These are phyloP conservation scores for Funneliformis caledonium DNA, from an alignment of 371 early-diverging fungal species.

Conservation along the genomic window DNA sequence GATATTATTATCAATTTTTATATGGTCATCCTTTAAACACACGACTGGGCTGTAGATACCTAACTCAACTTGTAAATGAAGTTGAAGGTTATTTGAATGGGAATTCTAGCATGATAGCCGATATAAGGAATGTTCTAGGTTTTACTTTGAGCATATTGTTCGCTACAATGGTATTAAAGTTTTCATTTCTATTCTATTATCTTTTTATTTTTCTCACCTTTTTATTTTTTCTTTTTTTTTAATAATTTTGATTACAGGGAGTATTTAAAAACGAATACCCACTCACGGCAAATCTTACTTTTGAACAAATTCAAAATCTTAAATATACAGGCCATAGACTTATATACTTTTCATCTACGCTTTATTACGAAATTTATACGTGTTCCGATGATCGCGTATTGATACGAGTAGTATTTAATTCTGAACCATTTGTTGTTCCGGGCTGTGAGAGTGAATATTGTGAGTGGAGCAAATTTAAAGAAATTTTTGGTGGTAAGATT, in stretches of 20 bases:
- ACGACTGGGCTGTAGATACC: slow-evolving; percentile 46
- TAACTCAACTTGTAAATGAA: slow-evolving; percentile 43
- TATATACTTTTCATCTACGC: slow-evolving; percentile 12
- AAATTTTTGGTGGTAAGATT: background rate
- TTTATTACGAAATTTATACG: slow-evolving; percentile 38
- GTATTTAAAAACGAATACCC: slow-evolving; percentile 28
- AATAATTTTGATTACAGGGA: background rate
- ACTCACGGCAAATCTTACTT: background rate
- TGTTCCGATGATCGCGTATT: background rate
- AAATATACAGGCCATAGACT: slow-evolving; percentile 28
- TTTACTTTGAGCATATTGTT: slow-evolving; percentile 41
- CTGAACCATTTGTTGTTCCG: background rate
- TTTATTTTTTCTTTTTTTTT: no score
- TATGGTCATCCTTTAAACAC: slow-evolving; percentile 49
- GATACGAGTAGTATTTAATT: slow-evolving; percentile 23
- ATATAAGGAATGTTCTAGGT: slow-evolving; percentile 52
- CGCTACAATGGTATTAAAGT: no score
- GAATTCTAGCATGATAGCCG: slow-evolving; percentile 17
- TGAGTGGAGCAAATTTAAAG: no score
- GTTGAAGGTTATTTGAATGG: slow-evolving; percentile 40
- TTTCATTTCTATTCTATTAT: background rate
- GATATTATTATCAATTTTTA: slow-evolving; percentile 48
- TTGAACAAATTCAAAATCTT: background rate
- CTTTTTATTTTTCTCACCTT: background rate
- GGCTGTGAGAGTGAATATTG: background rate